Conservation (phyloP, 2,329 filamentous ascomycete species). For the Sordariomycetes sp. region DNA sequence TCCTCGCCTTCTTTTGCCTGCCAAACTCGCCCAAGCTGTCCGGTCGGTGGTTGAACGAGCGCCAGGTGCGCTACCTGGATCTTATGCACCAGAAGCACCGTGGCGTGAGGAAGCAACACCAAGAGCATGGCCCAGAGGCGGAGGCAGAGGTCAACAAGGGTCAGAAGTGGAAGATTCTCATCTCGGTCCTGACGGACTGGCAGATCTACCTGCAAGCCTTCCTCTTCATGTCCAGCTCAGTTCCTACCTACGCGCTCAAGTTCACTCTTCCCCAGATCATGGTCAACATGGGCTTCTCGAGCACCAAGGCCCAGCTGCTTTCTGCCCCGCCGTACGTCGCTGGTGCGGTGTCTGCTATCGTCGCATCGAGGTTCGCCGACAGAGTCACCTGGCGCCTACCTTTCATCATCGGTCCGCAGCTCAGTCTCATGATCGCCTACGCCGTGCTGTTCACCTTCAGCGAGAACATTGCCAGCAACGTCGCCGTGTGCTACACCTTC, state of each 20-base stretch:
- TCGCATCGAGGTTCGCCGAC: constrained; percentile 5
- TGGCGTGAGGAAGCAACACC: not conserved
- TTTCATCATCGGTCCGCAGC: constrained; percentile 5
- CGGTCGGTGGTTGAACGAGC: not conserved
- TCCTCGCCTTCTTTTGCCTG: too few relatives aligned
- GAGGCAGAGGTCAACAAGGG: not conserved
- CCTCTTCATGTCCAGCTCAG: constrained; percentile 23
- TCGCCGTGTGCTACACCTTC: constrained; percentile 26
- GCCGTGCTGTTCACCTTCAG: constrained; percentile 17
- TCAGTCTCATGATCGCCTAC: constrained; percentile 3
- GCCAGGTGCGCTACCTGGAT: not conserved
- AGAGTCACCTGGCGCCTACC: constrained; percentile 5
- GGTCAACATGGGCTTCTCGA: constrained; percentile 25
- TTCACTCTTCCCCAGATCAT: constrained; percentile 26
- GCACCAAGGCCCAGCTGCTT: constrained; percentile 14
- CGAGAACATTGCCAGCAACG: constrained; percentile 19
- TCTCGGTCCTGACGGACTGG: constrained; percentile 27
- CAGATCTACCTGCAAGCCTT: constrained; percentile 27
- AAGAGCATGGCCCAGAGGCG: too few relatives aligned
- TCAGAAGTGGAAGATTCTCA: constrained; percentile 1
- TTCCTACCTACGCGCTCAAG: constrained; percentile 20
- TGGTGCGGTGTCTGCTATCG: constrained; percentile 5
- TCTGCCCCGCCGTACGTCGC: constrained; percentile 23
- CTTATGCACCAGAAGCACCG: not conserved
- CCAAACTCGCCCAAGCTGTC: too few relatives aligned